These are phyloP conservation scores for Porodaedalea pini DNA, from an alignment of 1,284 basidiomycete species.

Conservation along the genomic window DNA sequence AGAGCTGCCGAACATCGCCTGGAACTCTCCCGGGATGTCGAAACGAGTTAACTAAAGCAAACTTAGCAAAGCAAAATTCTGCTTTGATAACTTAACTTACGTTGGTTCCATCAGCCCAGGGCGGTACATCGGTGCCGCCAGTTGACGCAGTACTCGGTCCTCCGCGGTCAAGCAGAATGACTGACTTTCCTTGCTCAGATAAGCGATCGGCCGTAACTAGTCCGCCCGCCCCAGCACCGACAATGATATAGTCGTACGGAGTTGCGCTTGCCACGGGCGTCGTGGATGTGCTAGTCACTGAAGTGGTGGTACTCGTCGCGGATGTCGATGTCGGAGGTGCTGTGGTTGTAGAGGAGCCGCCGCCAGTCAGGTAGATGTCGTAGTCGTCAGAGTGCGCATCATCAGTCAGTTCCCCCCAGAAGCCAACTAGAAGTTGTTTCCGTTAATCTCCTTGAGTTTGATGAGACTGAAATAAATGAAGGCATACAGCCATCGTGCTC, in stretches of 20 bases:
- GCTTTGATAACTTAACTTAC: constrained; percentile 30
- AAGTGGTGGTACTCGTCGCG: constrained; percentile 28
- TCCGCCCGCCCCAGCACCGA: constrained; percentile 53
- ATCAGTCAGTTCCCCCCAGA: constrained; percentile 51
- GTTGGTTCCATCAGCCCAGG: constrained; percentile 48
- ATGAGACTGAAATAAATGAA: not conserved
- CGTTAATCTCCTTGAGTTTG: not conserved
- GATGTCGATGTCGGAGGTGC: constrained; percentile 24
- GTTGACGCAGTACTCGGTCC: constrained; percentile 58
- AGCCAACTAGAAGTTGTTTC: constrained; percentile 43
- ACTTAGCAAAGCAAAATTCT: not conserved
- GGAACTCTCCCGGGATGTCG: constrained; percentile 61
- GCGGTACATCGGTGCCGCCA: constrained; percentile 54
- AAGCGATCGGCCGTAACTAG: constrained; percentile 52
- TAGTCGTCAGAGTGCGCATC: constrained; percentile 48
- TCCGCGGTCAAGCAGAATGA: constrained; percentile 58
- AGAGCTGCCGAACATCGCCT: constrained; percentile 56
- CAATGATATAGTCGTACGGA: constrained; percentile 60
- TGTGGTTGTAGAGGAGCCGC: constrained; percentile 31
- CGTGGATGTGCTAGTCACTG: constrained; percentile 33
- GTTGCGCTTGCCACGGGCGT: constrained; percentile 40
- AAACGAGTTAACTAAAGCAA: constrained; percentile 56
- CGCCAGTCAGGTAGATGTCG: constrained; percentile 47
- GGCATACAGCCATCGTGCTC: constrained; percentile 45
- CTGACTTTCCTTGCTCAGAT: constrained; percentile 59